Evolutionary conservation across 306 rosid species (phyloP).

Genomic region (Vicia villosa): DNA sequence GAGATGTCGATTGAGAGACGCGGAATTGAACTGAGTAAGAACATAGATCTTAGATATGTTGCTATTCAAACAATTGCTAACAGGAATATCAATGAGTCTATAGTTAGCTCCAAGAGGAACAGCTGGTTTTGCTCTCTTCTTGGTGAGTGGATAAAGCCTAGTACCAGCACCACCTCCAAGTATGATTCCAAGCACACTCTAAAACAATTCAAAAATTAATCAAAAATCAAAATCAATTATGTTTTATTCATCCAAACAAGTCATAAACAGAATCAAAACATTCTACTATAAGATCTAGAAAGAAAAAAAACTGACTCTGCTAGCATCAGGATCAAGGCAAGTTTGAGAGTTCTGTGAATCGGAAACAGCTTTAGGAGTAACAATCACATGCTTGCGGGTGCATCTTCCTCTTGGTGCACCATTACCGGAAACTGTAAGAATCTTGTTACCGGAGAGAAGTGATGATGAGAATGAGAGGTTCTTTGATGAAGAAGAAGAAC

Average conservation of each 20-base stretch:
- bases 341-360: constrained; percentile 93
- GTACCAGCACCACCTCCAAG: constrained; percentile 99
- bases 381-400: constrained; percentile 46
- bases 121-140: constrained; percentile 98
- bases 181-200: constrained; percentile 96
- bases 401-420: constrained; percentile 15
- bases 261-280: background rate
- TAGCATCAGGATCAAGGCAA: constrained; percentile 97
- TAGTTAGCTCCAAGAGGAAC: constrained; percentile 98
- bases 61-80: constrained; percentile 95
- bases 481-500: constrained; percentile 32
- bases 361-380: constrained; percentile 85
- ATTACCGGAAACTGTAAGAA: constrained; percentile 14
- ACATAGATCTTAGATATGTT: constrained; percentile 92
- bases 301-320: constrained; percentile 61
- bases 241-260: background rate
- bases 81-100: constrained; percentile 95
- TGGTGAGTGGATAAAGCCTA: constrained; percentile 88
- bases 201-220: constrained; percentile 12
- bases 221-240: background rate
- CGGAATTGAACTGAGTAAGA: constrained; percentile 96
- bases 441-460: constrained; percentile 45
- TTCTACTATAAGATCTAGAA: background rate
- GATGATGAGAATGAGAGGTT: constrained; percentile 51
- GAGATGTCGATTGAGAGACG: constrained; percentile 94